Percentiles rank a stretch among this genome's conserved stretches.
These are phyloP conservation scores for Haplosporangium gracile DNA, from an alignment of 192 early-diverging fungal species.

Conservation along the genomic window DNA sequence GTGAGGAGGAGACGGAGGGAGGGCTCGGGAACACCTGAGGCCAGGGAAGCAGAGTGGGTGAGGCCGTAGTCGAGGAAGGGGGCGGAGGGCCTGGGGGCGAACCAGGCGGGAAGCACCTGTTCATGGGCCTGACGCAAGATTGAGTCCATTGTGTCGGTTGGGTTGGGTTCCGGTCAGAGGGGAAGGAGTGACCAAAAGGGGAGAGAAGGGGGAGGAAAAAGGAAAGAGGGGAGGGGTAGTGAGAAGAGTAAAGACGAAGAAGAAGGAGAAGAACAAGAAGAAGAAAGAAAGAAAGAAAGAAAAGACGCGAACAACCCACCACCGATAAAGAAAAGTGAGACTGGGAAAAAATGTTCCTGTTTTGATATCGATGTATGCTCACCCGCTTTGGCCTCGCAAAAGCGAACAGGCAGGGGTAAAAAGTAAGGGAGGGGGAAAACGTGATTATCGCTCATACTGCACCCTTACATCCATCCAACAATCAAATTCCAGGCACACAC, in stretches of 20 bases:
- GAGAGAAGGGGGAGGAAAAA: background rate
- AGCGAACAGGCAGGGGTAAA: background rate
- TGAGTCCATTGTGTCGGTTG: conserved; percentile 16
- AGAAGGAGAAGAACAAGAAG: background rate
- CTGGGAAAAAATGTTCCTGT: background rate
- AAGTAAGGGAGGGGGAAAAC: background rate
- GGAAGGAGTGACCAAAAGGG: background rate
- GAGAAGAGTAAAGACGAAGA: background rate
- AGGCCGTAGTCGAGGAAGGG: conserved; percentile 53
- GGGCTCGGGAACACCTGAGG: conserved; percentile 66
- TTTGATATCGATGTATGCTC: background rate
- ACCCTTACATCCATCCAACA: background rate
- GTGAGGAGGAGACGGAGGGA: conserved; percentile 63
- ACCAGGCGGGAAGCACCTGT: conserved; percentile 39
- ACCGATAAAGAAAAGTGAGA: background rate
- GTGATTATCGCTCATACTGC: background rate
- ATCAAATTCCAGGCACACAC: background rate
- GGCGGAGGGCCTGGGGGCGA: conserved; percentile 30
- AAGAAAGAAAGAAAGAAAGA: background rate
- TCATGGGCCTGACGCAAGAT: conserved; percentile 30
- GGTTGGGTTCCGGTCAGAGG: background rate
- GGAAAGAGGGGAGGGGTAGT: background rate
- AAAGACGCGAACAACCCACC: background rate
- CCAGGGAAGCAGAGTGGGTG: conserved; percentile 34
- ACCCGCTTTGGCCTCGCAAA: background rate